Conservation (phyloP, 1,139 yeast species). For the Suhomyces maxii region DNA sequence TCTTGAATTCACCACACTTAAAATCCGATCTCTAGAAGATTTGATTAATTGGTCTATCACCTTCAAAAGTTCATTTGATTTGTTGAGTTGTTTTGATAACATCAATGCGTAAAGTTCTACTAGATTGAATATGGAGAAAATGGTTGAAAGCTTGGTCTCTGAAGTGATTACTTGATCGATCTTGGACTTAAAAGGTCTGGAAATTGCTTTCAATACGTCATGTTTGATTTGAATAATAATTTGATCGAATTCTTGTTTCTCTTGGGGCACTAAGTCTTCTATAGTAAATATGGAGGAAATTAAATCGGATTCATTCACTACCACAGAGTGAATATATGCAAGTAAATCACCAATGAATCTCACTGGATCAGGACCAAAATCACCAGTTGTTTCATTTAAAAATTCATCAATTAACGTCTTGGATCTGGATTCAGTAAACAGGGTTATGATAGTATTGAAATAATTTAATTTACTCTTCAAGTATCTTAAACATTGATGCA, state of each 20-base stretch:
- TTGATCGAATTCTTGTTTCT: conserved; percentile 20
- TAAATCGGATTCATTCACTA: conserved; percentile 84
- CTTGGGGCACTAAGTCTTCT: conserved; percentile 17
- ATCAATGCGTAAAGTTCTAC: conserved; percentile 68
- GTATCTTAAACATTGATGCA: conserved; percentile 37
- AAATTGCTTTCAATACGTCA: conserved; percentile 49
- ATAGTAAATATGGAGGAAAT: conserved; percentile 46
- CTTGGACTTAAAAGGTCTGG: conserved; percentile 46
- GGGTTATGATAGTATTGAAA: conserved; percentile 49
- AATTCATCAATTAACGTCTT: conserved; percentile 60
- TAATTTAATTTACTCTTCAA: conserved; percentile 45
- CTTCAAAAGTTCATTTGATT: conserved; percentile 21
- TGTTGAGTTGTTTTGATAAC: conserved; percentile 52
- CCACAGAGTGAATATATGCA: conserved; percentile 87
- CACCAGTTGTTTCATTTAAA: conserved; percentile 18
- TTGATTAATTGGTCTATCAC: conserved; percentile 28
- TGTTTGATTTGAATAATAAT: conserved; percentile 36
- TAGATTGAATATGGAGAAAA: conserved; percentile 61
- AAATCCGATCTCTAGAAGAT: conserved; percentile 42
- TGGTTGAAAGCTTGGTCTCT: conserved; percentile 56
- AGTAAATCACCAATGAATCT: conserved; percentile 84
- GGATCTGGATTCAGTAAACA: conserved; percentile 56
- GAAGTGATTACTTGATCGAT: conserved; percentile 69
- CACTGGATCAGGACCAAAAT: conserved; percentile 74
- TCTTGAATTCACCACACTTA: conserved; percentile 39